Conservation (phyloP, 495 filamentous ascomycete genomes). For the Xylaria palmicola region DNA sequence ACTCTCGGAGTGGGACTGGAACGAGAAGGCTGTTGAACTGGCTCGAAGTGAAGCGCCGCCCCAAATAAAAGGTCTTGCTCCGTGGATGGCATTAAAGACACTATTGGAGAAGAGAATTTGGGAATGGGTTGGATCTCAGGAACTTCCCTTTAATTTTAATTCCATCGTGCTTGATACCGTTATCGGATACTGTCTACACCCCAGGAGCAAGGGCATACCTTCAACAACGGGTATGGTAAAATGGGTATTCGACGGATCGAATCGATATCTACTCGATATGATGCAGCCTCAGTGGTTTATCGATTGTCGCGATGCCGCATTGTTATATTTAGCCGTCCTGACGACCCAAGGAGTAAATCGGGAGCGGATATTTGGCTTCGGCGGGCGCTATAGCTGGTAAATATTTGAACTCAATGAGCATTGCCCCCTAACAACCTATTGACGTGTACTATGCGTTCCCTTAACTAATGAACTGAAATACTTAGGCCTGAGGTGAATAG, state of each 20-base stretch:
- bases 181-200: constrained; percentile 33
- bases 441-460: no score
- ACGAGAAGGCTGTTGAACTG: constrained; percentile 29
- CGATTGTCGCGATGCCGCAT: constrained; percentile 29
- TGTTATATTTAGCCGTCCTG: constrained; percentile 34
- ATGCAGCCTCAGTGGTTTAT: constrained; percentile 37
- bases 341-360: constrained; percentile 26
- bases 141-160: constrained; percentile 34
- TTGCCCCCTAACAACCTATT: no score
- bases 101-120: constrained; percentile 34
- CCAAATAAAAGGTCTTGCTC: constrained; percentile 29
- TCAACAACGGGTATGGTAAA: constrained; percentile 36
- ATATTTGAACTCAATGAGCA: background rate
- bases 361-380: constrained; percentile 34
- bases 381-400: constrained; percentile 32
- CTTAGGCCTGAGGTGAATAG: constrained; percentile 21
- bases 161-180: constrained; percentile 33
- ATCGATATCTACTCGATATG: constrained; percentile 15
- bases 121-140: constrained; percentile 35
- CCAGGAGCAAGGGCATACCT: constrained; percentile 23
- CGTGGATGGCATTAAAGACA: constrained; percentile 39
- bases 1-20: constrained; percentile 29
- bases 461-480: background rate
- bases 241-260: constrained; percentile 28
- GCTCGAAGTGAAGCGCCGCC: constrained; percentile 18